Percentiles rank a stretch among this genome's conserved stretches.
Conservation (phyloP, 305 asterid genomes). For the Fraxinus latifolia region DNA sequence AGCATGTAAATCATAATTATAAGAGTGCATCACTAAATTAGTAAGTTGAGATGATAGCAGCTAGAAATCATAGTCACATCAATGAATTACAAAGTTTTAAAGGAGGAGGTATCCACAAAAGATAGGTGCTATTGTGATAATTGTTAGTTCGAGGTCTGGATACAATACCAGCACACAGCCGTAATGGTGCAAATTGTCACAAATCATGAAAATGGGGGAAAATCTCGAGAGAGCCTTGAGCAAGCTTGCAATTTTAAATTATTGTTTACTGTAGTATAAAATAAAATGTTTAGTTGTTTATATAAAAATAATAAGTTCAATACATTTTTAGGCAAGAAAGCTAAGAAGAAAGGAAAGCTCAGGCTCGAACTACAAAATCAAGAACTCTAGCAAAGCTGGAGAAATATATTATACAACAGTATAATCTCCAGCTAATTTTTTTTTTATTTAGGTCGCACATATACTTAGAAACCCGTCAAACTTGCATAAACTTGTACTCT, state of each 20-base stretch:
- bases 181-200: background rate
- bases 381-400: background rate
- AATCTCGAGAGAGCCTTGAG: background rate
- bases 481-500: background rate
- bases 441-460: background rate
- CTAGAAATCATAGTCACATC: background rate
- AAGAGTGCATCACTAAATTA: background rate
- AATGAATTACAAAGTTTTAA: background rate
- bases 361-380: background rate
- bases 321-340: background rate
- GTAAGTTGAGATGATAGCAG: background rate
- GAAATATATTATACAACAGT: background rate
- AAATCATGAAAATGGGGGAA: background rate
- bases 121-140: background rate
- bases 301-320: background rate
- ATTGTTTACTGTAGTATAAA: background rate
- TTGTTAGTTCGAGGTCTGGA: background rate
- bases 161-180: background rate
- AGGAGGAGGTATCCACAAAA: background rate
- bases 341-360: conserved; percentile 5
- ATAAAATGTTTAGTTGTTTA: background rate
- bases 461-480: background rate
- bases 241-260: background rate
- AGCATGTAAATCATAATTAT: background rate
- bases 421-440: background rate